Percentiles rank a stretch among this genome's conserved stretches.
Evolutionary conservation across 1,284 basidiomycete species (phyloP).

Genomic region (Apiotrichum mycotoxinovorans): DNA sequence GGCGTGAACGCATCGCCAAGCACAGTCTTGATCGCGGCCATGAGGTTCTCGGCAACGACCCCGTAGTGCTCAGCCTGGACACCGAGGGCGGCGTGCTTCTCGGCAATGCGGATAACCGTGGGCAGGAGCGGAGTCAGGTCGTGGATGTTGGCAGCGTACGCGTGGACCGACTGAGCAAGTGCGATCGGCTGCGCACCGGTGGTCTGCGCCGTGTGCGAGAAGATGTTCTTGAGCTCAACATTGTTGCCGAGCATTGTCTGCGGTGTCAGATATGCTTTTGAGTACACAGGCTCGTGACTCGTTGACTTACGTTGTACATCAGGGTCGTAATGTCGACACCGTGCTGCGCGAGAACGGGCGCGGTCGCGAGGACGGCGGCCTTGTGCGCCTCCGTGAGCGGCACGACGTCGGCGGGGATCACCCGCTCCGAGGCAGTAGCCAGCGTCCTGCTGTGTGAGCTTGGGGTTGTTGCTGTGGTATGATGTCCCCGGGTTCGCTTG

Average conservation of each 20-base stretch:
- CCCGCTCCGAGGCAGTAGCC: constrained; percentile 3
- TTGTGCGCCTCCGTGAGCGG: constrained; percentile 33
- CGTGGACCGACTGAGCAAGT: constrained; percentile 36
- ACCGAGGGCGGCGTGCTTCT: constrained; percentile 40
- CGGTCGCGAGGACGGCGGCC: constrained; percentile 35
- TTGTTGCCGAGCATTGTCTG: constrained; percentile 35
- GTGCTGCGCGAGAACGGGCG: constrained; percentile 35
- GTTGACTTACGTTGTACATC: constrained; percentile 27
- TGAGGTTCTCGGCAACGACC: constrained; percentile 36
- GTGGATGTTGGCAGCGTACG: constrained; percentile 42
- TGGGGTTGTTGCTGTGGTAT: too few species aligned
- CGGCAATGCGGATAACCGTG: constrained; percentile 35
- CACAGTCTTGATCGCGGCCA: constrained; percentile 32
- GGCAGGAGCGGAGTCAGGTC: constrained; percentile 35
- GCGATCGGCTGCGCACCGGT: constrained; percentile 31
- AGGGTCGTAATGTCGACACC: constrained; percentile 34
- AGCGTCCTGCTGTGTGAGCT: too few species aligned
- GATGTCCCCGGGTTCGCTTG: too few species aligned
- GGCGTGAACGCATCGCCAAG: constrained; percentile 39
- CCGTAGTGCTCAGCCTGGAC: constrained; percentile 37
- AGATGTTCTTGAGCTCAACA: constrained; percentile 33
- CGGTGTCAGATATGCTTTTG: background rate
- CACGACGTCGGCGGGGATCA: constrained; percentile 17
- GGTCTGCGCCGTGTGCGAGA: constrained; percentile 31
- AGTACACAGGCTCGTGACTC: background rate